These are phyloP conservation scores for Gynostemma pentaphyllum DNA, from an alignment of 306 rosid species.

Conservation along the genomic window DNA sequence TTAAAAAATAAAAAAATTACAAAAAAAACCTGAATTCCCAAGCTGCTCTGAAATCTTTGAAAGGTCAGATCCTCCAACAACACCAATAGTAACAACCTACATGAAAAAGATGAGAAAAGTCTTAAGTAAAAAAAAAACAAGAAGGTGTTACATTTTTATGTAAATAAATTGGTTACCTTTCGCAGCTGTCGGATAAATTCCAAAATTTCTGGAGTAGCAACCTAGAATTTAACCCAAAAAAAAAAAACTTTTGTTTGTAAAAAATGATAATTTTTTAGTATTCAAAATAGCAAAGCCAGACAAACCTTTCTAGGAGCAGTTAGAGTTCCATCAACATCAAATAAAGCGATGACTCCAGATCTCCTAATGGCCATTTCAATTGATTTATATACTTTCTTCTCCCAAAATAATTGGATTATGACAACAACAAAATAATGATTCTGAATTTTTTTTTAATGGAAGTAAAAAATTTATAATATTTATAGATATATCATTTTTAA, in stretches of 20 bases:
- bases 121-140: too few relatives aligned
- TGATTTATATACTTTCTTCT: slow-evolving; percentile 3
- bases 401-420: too few relatives aligned
- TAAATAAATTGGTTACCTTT: slow-evolving; percentile 34
- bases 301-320: slow-evolving; percentile 96
- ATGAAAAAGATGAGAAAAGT: too few relatives aligned
- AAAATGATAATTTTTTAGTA: not conserved
- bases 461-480: too few relatives aligned
- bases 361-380: slow-evolving; percentile 39
- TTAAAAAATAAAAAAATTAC: too few relatives aligned
- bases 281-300: too few relatives aligned
- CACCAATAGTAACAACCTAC: slow-evolving; percentile 76
- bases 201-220: slow-evolving; percentile 40
- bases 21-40: too few relatives aligned
- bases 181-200: slow-evolving; percentile 46
- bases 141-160: too few relatives aligned
- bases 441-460: too few relatives aligned
- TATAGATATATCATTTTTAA: too few relatives aligned
- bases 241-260: not conserved
- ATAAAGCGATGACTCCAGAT: slow-evolving; percentile 79
- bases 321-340: slow-evolving; percentile 98
- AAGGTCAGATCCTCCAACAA: slow-evolving; percentile 96
- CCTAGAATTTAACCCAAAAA: slow-evolving; percentile 29
- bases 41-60: slow-evolving; percentile 87
- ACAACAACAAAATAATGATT: too few relatives aligned